phyloP scores from a whole-genome alignment of 139 green algal genomes.

The Yamagishiella unicocca region DNA sequence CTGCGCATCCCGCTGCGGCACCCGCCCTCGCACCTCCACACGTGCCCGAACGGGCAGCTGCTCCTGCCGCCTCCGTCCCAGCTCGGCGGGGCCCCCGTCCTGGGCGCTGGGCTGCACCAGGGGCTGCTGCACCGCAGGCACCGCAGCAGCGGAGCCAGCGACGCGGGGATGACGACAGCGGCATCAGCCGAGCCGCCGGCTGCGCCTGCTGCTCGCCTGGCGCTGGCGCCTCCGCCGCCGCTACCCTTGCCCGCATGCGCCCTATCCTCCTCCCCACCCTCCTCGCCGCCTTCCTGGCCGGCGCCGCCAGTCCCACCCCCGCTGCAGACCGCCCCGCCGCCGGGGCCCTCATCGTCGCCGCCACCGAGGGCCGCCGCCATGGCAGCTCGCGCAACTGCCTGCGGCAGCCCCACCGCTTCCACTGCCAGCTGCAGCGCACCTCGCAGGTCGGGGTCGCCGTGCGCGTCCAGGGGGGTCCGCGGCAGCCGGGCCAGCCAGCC shows the following conservation, averaged over 20 bases:
- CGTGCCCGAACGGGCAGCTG: constrained; percentile 22
- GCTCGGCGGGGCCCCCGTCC: no score
- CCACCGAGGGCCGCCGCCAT: background rate
- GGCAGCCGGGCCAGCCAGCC: constrained; percentile 18
- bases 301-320: background rate
- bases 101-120: background rate
- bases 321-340: no score
- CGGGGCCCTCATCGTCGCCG: background rate
- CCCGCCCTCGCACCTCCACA: constrained; percentile 22
- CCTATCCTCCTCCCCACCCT: background rate
- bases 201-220: background rate
- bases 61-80: background rate
- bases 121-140: constrained; percentile 27
- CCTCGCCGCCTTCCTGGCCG: background rate
- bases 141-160: constrained; percentile 18
- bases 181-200: background rate
- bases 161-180: background rate
- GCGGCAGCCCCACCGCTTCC: background rate
- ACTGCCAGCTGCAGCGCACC: background rate
- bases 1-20: no score
- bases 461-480: background rate
- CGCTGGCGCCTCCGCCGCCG: background rate
- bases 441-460: background rate
- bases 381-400: no score
- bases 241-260: background rate